Percentiles rank a stretch among this genome's conserved stretches.
These are phyloP conservation scores for Colletotrichum sp. DNA, from an alignment of 2,329 filamentous ascomycete species.

Conservation along the genomic window DNA sequence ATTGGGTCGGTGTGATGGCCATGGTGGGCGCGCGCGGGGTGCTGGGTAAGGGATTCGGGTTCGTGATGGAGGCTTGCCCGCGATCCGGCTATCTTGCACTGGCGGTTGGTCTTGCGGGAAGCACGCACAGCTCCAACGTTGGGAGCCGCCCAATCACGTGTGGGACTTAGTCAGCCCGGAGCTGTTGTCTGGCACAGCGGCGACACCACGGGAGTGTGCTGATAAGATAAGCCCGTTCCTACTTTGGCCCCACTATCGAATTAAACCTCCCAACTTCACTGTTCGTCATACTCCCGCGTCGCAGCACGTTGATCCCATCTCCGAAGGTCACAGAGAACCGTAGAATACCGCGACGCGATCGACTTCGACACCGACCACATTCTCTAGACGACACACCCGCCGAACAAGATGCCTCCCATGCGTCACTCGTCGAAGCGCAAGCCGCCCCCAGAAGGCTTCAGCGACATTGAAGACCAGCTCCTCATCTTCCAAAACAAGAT, in stretches of 20 bases:
- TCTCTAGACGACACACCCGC: background rate
- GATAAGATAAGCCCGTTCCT: background rate
- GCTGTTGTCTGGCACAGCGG: background rate
- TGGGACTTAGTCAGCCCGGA: conserved; percentile 13
- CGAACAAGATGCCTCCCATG: conserved; percentile 72
- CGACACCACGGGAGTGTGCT: background rate
- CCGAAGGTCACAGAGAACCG: background rate
- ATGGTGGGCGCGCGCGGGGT: conserved; percentile 59
- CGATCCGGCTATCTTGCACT: background rate
- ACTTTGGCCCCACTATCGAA: background rate
- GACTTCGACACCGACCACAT: background rate
- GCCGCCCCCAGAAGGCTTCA: conserved; percentile 84
- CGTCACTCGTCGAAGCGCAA: conserved; percentile 79
- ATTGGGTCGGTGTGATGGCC: conserved; percentile 92
- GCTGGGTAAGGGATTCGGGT: conserved; percentile 31
- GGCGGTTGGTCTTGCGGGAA: conserved; percentile 11
- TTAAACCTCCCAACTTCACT: background rate
- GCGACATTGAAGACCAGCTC: conserved; percentile 86
- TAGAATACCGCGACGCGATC: background rate
- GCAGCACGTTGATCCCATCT: background rate
- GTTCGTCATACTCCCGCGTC: background rate
- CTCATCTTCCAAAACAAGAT: conserved; percentile 89
- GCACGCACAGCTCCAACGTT: conserved; percentile 8
- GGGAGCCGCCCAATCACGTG: conserved; percentile 18
- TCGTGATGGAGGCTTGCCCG: conserved; percentile 24